Percentiles rank a stretch among this genome's conserved stretches.
Evolutionary conservation across 2,329 filamentous ascomycete species (phyloP).

Genomic region (Aspergillus caelatus): DNA sequence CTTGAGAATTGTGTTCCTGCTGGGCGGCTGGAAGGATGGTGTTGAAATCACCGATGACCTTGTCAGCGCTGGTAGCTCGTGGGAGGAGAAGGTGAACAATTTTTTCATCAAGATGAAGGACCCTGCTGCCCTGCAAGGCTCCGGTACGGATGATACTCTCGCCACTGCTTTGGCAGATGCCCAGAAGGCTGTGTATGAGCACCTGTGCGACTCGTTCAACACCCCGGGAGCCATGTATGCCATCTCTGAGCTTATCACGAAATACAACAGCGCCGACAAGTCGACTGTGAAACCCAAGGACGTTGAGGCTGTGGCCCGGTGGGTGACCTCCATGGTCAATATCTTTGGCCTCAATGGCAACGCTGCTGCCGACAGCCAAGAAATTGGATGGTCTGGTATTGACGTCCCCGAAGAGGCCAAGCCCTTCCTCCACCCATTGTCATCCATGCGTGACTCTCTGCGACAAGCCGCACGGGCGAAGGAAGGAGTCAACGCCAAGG

Average conservation of each 20-base stretch:
- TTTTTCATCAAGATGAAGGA: conserved; percentile 64
- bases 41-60: conserved; percentile 89
- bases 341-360: conserved; percentile 73
- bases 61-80: conserved; percentile 71
- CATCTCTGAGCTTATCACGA: conserved; percentile 76
- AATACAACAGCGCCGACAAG: conserved; percentile 66
- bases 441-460: conserved; percentile 60
- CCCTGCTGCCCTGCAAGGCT: conserved; percentile 52
- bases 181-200: conserved; percentile 61
- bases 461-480: conserved; percentile 58
- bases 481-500: conserved; percentile 42
- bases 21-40: conserved; percentile 87
- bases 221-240: conserved; percentile 76
- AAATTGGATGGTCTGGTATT: conserved; percentile 67
- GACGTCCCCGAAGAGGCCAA: conserved; percentile 63
- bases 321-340: conserved; percentile 80
- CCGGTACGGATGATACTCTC: conserved; percentile 46
- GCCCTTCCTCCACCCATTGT: conserved; percentile 62
- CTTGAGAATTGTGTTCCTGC: conserved; percentile 82
- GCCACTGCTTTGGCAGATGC: conserved; percentile 54
- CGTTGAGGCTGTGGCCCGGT: conserved; percentile 65
- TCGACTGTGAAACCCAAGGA: conserved; percentile 50
- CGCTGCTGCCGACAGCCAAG: conserved; percentile 35
- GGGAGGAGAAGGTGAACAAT: conserved; percentile 78
- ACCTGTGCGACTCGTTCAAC: conserved; percentile 83